Base-by-base conservation (phyloP, 345 rosid genomes). In the Pistacia atlantica region DNA sequence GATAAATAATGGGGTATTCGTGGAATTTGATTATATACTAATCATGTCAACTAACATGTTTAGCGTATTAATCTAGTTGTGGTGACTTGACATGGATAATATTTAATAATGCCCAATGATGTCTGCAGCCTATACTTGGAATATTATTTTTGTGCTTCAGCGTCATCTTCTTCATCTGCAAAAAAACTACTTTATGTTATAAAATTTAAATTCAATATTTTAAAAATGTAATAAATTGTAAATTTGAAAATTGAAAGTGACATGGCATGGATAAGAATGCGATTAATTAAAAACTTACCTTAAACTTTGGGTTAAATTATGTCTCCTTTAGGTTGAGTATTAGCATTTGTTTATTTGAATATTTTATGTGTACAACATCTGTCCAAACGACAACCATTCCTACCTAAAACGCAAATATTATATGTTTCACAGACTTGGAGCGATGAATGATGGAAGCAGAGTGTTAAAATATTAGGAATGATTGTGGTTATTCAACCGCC, bases 11-110 rank as follows among this genome's bases (percentile, higher is more conserved):
- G 60, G 61, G 33, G 60, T 25, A 25, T 25, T 25, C 25, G 25
- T 25, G 25, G 25, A 25, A 51, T 18, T 45, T 17, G 38, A 73
- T 31, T 11, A 18, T 18, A 63, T 9, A 67, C 10, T 0, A 64
- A 73, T 51, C 18, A 52, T 33, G 57, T 28, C 35, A 61, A 60
- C 75, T 9, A 51, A 33, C 60, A 49, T 49, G 9, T 31, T 31
- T 63, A 17, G 61, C 58, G 31, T 72, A 46, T 45, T 14, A 25
- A 8, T 35, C 17, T 51, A 62, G 16, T 20, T 20, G 63, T 11
- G 52, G 37, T 51, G 77, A 35, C 70, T 33, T 64, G 70, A 51
- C 62, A 58, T 20, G 62, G 70, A 74, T 52, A 64, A 64, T 5
- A 64, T 64, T 74, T 1, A 31, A 52, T 74, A 74, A 33, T 33